Evolutionary conservation across 306 rosid genomes (phyloP), one percentile per base, ranked within the genome.

Genomic region (Spatholobus suberectus): DNA sequence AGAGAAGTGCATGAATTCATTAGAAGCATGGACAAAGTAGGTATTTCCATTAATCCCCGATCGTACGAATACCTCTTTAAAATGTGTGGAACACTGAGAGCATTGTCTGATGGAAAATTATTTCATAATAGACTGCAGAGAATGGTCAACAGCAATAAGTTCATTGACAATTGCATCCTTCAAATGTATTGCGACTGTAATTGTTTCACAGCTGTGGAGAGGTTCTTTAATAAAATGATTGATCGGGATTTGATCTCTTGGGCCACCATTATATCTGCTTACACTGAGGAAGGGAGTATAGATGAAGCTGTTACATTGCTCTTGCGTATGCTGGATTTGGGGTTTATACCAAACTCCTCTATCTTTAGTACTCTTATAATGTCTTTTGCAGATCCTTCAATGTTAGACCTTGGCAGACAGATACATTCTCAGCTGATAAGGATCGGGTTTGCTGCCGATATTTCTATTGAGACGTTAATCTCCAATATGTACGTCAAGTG

Each of bases 401-500:
- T 51, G 73, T 78, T 86, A 70, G 72, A 76, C 55, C 54, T 89
- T 80, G 95, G 89, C 41, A 84, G 78, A 61, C 90, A 86, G 80
- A 54, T 91, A 44, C 95, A 89, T 83, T 87, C 89, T 69, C 87
- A 77, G 69, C 38, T 86, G 40, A 82, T 86, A 80, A 91, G 71
- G 89, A 55, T 44, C 54, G 95, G 92, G 58, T 32, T 77, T 73
- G 66, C 68, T 37, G 14, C 77, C 32, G 46, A 76, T 78, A 81
- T 52, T 78, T 84, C 86, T 4, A 65, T 87, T 54, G 83, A 78
- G 76, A 87, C 84, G 2, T 73, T 78, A 41, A 68, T 91, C 77
- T 70, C 84, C 37, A 91, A 91, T 61, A 89, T 86, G 92, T 89
- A 91, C 23, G 84, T 85, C 13, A 91, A 91, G 83, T 88, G 92